phyloP scores from a whole-genome alignment of 2,329 filamentous ascomycete genomes.

The Epichloe uncinata region DNA sequence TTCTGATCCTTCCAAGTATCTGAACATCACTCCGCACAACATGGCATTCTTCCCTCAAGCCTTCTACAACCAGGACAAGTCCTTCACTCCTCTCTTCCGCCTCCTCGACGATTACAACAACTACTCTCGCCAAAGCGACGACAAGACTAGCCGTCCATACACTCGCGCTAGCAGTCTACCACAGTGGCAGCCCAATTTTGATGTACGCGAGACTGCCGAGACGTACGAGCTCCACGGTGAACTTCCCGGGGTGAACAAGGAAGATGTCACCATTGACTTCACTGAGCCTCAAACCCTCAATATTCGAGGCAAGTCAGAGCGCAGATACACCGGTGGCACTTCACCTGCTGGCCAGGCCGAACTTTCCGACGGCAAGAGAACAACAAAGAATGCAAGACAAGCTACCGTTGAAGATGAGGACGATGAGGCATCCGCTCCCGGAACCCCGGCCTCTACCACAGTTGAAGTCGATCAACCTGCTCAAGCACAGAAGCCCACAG shows the following conservation, averaged over 20 bases:
- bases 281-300: conserved; percentile 60
- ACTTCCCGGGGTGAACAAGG: conserved; percentile 61
- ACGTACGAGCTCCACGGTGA: conserved; percentile 69
- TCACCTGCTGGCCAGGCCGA: conserved; percentile 35
- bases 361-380: conserved; percentile 26
- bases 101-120: conserved; percentile 51
- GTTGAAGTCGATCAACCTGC: conserved; percentile 12
- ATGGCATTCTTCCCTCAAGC: conserved; percentile 49
- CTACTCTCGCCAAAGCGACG: conserved; percentile 31
- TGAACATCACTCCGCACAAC: conserved; percentile 20
- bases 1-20: conserved; percentile 9
- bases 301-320: conserved; percentile 57
- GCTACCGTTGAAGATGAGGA: conserved; percentile 54
- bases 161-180: conserved; percentile 22
- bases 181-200: conserved; percentile 64
- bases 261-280: conserved; percentile 67
- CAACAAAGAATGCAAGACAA: conserved; percentile 32
- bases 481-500: conserved; percentile 18
- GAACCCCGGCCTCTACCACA: conserved; percentile 6
- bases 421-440: conserved; percentile 13
- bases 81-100: conserved; percentile 49
- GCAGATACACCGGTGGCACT: conserved; percentile 43
- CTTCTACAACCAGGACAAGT: conserved; percentile 34
- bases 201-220: conserved; percentile 56
- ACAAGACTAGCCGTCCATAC: conserved; percentile 14